phyloP scores from a whole-genome alignment of 2,329 filamentous ascomycete genomes.

The Zelopaecilomyces penicillatus region DNA sequence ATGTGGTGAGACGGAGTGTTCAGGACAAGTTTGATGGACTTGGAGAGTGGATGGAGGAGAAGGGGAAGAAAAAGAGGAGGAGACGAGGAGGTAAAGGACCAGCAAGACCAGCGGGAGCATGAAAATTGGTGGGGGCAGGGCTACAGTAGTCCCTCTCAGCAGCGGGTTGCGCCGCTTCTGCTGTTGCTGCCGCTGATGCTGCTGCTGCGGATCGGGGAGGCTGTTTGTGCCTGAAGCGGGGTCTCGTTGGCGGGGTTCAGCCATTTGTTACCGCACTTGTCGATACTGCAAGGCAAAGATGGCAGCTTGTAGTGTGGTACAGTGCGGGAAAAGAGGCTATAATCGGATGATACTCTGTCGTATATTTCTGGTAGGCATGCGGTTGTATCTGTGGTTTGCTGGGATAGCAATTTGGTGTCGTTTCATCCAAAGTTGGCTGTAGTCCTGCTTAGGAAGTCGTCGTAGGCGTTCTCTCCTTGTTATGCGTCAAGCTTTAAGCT shows the following conservation, averaged over 20 bases:
- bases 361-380: no score
- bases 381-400: no score
- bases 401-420: no score
- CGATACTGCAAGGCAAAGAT: no score
- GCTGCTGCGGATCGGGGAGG: slow-evolving; percentile 1
- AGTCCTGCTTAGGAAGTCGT: no score
- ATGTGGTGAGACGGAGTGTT: slow-evolving; percentile 21
- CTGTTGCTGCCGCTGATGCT: slow-evolving; percentile 8
- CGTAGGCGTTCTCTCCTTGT: no score
- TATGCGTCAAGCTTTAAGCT: no score
- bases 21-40: slow-evolving; percentile 16
- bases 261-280: slow-evolving; percentile 11
- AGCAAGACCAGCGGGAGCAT: slow-evolving; percentile 29
- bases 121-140: slow-evolving; percentile 37
- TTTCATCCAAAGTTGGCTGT: no score
- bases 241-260: slow-evolving; percentile 26
- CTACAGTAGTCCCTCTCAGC: slow-evolving; percentile 25
- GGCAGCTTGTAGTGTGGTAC: slow-evolving; percentile 13
- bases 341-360: no score
- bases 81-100: slow-evolving; percentile 20
- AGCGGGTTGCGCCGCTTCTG: slow-evolving; percentile 7
- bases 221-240: slow-evolving; percentile 22
- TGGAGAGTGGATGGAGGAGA: slow-evolving; percentile 13
- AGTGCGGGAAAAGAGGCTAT: slow-evolving; percentile 7
- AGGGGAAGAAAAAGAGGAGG: slow-evolving; percentile 10